A percentile compares a stretch with the other conserved stretches of the same genome.
Conservation (phyloP, 1,284 basidiomycete genomes). For the Pseudozyma sp. region DNA sequence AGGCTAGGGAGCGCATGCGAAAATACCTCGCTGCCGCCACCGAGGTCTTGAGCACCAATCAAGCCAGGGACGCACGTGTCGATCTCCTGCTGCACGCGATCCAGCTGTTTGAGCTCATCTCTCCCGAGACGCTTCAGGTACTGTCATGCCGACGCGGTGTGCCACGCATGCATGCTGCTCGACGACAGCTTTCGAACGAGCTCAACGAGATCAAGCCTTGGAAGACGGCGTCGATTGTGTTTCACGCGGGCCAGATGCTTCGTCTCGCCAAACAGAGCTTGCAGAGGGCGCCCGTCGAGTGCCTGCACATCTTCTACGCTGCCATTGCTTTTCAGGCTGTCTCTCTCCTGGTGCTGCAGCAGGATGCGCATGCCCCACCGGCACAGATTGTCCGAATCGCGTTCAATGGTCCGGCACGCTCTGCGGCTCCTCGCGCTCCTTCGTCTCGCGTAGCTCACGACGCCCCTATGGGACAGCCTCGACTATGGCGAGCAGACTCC, state of each 20-base stretch:
- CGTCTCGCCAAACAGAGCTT: constrained; percentile 21
- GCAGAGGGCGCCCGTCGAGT: constrained; percentile 19
- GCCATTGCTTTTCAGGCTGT: constrained; percentile 19
- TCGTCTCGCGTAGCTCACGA: neutral
- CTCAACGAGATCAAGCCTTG: constrained; percentile 13
- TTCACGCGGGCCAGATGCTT: constrained; percentile 21
- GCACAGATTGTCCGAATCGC: constrained; percentile 14
- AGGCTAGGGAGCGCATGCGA: constrained; percentile 11
- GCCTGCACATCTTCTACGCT: constrained; percentile 27
- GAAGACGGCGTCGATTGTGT: constrained; percentile 15
- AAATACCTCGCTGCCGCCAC: constrained; percentile 12
- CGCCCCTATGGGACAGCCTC: neutral
- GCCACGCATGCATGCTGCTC: constrained; percentile 21
- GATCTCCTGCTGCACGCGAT: constrained; percentile 21
- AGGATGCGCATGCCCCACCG: neutral
- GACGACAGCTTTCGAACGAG: constrained; percentile 1
- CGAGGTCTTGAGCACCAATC: constrained; percentile 15
- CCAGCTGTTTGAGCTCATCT: constrained; percentile 21
- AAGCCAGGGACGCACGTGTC: constrained; percentile 15
- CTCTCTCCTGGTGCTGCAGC: constrained; percentile 12
- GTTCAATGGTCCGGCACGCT: constrained; percentile 6
- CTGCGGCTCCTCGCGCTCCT: constrained; percentile 2
- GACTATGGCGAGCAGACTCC: constrained; percentile 1
- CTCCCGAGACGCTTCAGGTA: constrained; percentile 22
- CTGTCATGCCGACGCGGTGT: constrained; percentile 25